Base-by-base conservation (phyloP, 371 early-diverging fungal species). In the Lichtheimia hyalospora region DNA sequence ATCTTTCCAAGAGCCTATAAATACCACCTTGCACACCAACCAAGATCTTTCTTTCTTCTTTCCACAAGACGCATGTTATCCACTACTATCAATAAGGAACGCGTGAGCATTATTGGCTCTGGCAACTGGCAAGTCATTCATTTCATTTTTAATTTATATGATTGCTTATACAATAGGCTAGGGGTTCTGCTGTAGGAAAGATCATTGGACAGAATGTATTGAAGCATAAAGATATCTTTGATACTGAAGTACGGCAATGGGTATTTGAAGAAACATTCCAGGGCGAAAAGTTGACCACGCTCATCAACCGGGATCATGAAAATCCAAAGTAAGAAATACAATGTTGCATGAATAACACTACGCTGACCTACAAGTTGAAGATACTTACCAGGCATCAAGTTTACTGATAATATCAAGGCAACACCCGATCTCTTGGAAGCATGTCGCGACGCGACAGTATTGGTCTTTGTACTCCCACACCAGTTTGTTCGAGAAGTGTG, bases 391-490 rank as follows among this genome's bases (percentile, higher is more conserved):
- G 94, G 92, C 46, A 87, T 96, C 58, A 82, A 80, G 57, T 82
- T 99, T 49, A 95, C 99, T 0, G 69, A 83, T 25, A 99, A 96
- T 69, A 82, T 99, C 34, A 73, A 77, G 13, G 98, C 98, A 14
- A 85, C 84, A 20, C 87, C 98, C 5, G 89, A 94, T 61, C 71
- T 98, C 14, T 61, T 84, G 8, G 84, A 91, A 46, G 89, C 93
- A 3, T 89, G 88, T 57, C 66, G 82, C 16, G 95, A 82, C 58
- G 93, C 95, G 7, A 93, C 96, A 28, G 81, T 97, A 52, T 76
- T 99, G 18, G 88, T 99, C 27, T 94, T 99, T 75, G 97, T 97
- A 13, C 76, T 99, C 34, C 99, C 99, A 24, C 99, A 98, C 78
- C 97, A 97, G 88, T 99, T 97, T 80, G 91, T 96, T 21, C 71